Base-by-base conservation (phyloP, 495 filamentous ascomycete species). In the Annulohypoxylon moriforme region DNA sequence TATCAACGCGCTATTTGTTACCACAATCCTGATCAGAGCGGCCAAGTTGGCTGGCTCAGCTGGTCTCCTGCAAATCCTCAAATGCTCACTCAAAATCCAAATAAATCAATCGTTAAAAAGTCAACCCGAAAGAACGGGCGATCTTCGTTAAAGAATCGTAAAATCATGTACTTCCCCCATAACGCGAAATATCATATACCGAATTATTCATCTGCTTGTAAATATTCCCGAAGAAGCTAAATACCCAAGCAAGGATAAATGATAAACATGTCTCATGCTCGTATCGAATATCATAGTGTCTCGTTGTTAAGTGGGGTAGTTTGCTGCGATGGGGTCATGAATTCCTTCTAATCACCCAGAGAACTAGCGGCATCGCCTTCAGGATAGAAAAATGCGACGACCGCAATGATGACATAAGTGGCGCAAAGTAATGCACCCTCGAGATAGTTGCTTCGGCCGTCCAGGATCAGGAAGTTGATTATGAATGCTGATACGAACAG, bases 381-480 rank as follows among this genome's bases (percentile, higher is more conserved):
- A 0, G 89, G 89, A 56, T 89, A 91, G 68, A 90, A 91, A 75
- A 89, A 91, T 0, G 89, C 87, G 1, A 87, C 85, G 9, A 91
- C 80, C 6, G 87, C 89, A 74, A 94, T 93, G 64, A 93, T 93
- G 44, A 96, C 85, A 80, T 96, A 97, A 9, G 91, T 90, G 0
- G 93, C 92, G 68, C 92, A 91, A 27, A 97, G 82, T 64, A 97
- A 79, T 2, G 90, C 89, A 1, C 94, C 94, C 78, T 97, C 94
- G 0, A 97, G 86, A 71, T 97, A 97, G 77, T 97, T 97, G 64
- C 89, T 93, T 27, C 93, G 80, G 6, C 94, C 94, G 71, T 97
- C 94, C 58, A 97, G 81, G 27, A 97, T 92, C 40, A 97, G 80
- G 80, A 96, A 97, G 77, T 96, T 97, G 73, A 96, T 92, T 64